Base-by-base conservation (phyloP, 805 yeast genomes). In the Starmerella bombicola region DNA sequence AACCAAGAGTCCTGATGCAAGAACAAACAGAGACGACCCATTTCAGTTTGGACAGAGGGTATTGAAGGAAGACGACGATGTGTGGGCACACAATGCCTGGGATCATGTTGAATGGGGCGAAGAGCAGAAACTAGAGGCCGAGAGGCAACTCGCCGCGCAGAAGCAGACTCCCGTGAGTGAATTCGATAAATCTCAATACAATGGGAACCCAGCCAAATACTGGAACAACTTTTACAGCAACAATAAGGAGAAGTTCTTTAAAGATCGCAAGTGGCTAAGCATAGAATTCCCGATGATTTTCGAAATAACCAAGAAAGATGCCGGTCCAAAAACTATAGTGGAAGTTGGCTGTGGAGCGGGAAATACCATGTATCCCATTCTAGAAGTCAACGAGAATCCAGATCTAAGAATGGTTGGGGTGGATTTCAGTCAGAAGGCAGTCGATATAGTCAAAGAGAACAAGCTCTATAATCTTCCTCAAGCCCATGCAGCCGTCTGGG, bases 291-390 rank as follows among this genome's bases (percentile, higher is more conserved):
- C 98, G 1, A 64, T 73, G 12, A 62, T 91, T 26, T 88, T 80
- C 55, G 78, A 77, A 46, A 80, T 83, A 5, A 83, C 94, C 3
- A 73, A 74, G 47, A 70, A 72, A 19, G 80, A 77, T 49, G 68
- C 78, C 5, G 80, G 84, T n/a, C 73, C 78, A 4, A 69, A 70
- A 18, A 74, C 78, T 3, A 78, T 91, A 25, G 68, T 91, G 41
- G 98, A 91, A 60, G 79, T 91, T 35, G 98, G 98, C 3, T 91
- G 98, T 63, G 98, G 98, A 42, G 97, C 95, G 4, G 98, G 98
- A 9, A 91, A 91, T 60, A 91, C 98, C 0, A 72, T 91, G 66
- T 91, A 80, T 59, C 98, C 98, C 4, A 78, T 91, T 17, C 63
- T 91, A 43, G 70, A 70, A 41, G 85, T 80, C 52, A 91, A 91